phyloP scores from a whole-genome alignment of 2,329 filamentous ascomycete genomes.

The Ceratocystiopsis sp. region DNA sequence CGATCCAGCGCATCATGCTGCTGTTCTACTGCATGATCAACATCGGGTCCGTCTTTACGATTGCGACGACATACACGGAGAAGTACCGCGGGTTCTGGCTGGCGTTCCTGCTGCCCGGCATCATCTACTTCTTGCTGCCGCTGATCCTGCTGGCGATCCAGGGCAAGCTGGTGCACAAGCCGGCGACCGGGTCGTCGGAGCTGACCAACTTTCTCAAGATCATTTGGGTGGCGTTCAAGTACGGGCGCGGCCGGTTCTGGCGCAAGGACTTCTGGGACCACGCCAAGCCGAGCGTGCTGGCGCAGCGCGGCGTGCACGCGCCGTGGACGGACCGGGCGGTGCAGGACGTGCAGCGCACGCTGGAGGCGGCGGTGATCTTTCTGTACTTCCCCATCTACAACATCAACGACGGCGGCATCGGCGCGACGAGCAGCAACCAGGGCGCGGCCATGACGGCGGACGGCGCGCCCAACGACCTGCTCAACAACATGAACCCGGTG shows the following conservation, averaged over 20 bases:
- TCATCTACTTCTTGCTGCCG: conserved; percentile 43
- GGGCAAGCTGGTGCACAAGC: conserved; percentile 34
- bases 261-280: conserved; percentile 4
- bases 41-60: conserved; percentile 42
- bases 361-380: conserved; percentile 23
- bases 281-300: conserved; percentile 36
- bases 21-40: conserved; percentile 51
- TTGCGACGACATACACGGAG: conserved; percentile 56
- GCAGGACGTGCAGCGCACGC: conserved; percentile 42
- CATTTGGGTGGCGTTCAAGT: conserved; percentile 33
- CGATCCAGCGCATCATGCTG: conserved; percentile 25
- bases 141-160: conserved; percentile 33
- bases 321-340: conserved; percentile 52
- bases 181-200: conserved; percentile 45
- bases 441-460: conserved; percentile 25
- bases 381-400: conserved; percentile 23
- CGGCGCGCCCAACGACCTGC: conserved; percentile 41
- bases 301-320: conserved; percentile 30
- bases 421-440: conserved; percentile 18
- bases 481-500: conserved; percentile 41
- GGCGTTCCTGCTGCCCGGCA: conserved; percentile 31
- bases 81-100: conserved; percentile 64
- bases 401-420: conserved; percentile 24
- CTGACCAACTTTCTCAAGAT: conserved; percentile 41
- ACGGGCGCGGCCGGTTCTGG: too few species aligned